Percentiles rank a stretch among this genome's conserved stretches.
phyloP scores from a whole-genome alignment of 2,329 filamentous ascomycete species.

The Stenocarpella maydis region DNA sequence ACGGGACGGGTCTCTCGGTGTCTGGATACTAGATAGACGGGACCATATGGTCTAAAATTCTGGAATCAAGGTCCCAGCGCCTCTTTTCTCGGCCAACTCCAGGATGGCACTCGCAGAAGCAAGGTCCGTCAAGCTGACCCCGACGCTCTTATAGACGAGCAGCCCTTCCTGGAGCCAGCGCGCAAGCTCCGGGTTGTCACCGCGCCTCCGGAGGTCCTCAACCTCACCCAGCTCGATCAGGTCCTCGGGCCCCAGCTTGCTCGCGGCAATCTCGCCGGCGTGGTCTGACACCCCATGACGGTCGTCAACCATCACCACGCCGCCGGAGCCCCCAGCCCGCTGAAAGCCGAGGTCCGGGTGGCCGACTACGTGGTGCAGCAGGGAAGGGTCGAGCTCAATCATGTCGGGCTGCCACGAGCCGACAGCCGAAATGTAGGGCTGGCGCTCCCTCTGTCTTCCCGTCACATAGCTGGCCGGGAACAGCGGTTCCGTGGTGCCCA shows the following conservation, averaged over 20 bases:
- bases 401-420: constrained; percentile 68
- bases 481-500: constrained; percentile 63
- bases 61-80: not conserved
- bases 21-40: not conserved
- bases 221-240: constrained; percentile 71
- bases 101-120: constrained; percentile 51
- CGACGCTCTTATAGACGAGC: constrained; percentile 75
- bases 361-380: constrained; percentile 50
- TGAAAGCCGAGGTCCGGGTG: not conserved
- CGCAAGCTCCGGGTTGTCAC: constrained; percentile 43
- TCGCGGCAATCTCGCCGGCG: constrained; percentile 73
- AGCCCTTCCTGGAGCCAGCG: constrained; percentile 68
- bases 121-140: constrained; percentile 73
- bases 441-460: constrained; percentile 42
- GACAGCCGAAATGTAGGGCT: constrained; percentile 58
- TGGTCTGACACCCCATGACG: constrained; percentile 68
- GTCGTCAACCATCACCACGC: constrained; percentile 59
- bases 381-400: constrained; percentile 71
- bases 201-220: constrained; percentile 58
- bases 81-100: constrained; percentile 40
- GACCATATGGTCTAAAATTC: not conserved
- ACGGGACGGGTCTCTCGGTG: not conserved
- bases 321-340: constrained; percentile 37
- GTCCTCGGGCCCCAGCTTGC: constrained; percentile 62
- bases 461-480: constrained; percentile 66